Conservation (phyloP, 2,329 filamentous ascomycete genomes). For the Diaporthe citriasiana region DNA sequence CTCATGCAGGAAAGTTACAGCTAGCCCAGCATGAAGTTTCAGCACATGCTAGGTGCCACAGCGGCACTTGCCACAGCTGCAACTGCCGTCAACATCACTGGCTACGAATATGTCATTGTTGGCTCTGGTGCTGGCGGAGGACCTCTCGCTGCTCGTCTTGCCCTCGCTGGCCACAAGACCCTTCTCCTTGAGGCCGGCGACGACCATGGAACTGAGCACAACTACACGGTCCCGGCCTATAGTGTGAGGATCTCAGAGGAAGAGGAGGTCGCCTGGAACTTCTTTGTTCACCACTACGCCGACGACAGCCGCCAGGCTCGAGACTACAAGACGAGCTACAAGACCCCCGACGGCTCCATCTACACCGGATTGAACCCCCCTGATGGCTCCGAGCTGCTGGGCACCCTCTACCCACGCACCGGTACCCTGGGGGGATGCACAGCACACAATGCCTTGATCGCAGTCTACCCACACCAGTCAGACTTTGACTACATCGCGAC, state of each 20-base stretch:
- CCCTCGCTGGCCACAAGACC: slow-evolving; percentile 63
- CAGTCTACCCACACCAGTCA: slow-evolving; percentile 14
- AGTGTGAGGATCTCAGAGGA: slow-evolving; percentile 9
- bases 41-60: slow-evolving; percentile 3
- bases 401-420: slow-evolving; percentile 48
- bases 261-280: slow-evolving; percentile 27
- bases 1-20: slow-evolving; percentile 13
- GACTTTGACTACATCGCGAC: slow-evolving; percentile 19
- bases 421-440: slow-evolving; percentile 51
- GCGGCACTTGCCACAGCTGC: slow-evolving; percentile 19
- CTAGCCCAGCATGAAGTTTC: slow-evolving; percentile 29
- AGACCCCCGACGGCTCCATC: slow-evolving; percentile 32
- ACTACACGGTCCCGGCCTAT: slow-evolving; percentile 47
- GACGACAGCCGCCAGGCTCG: slow-evolving; percentile 41
- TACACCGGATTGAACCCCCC: slow-evolving; percentile 45
- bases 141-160: slow-evolving; percentile 63
- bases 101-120: slow-evolving; percentile 67
- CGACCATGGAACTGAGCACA: slow-evolving; percentile 55
- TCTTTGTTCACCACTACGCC: slow-evolving; percentile 38
- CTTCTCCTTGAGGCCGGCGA: slow-evolving; percentile 67
- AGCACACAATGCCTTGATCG: slow-evolving; percentile 58
- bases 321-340: slow-evolving; percentile 31
- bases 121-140: slow-evolving; percentile 65
- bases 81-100: slow-evolving; percentile 45
- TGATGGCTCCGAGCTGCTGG: slow-evolving; percentile 46